Percentiles rank a stretch among this genome's conserved stretches.
Conservation (phyloP, 768 basidiomycete species). For the Pleurotus sapidus region DNA sequence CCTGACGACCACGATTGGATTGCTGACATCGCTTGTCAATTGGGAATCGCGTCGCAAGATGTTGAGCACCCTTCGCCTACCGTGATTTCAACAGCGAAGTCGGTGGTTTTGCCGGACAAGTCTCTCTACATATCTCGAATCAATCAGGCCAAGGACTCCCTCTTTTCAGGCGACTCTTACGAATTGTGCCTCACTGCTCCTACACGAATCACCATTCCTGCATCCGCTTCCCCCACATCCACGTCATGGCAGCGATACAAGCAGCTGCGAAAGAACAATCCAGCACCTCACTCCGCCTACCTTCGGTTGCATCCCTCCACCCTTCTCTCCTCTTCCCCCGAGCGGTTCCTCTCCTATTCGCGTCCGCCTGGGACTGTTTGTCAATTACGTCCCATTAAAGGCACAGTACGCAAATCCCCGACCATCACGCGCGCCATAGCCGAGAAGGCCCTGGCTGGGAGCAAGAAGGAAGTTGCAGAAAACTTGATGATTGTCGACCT, state of each 20-base stretch:
- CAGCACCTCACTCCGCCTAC: constrained; percentile 87
- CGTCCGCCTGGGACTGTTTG: constrained; percentile 61
- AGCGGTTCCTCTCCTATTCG: constrained; percentile 85
- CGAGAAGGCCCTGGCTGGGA: constrained; percentile 60
- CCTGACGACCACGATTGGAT: constrained; percentile 64
- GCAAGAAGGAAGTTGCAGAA: constrained; percentile 89
- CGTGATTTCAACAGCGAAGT: constrained; percentile 3
- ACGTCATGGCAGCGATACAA: constrained; percentile 78
- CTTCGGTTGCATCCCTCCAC: constrained; percentile 74
- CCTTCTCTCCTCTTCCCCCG: constrained; percentile 85
- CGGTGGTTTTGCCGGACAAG: constrained; percentile 54
- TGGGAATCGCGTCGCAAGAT: constrained; percentile 20
- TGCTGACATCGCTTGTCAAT: constrained; percentile 29
- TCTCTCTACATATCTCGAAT: constrained; percentile 67
- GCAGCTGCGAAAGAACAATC: constrained; percentile 68
- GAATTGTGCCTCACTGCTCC: constrained; percentile 88
- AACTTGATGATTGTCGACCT: constrained; percentile 99
- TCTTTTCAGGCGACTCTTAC: constrained; percentile 87
- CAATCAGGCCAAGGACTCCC: constrained; percentile 63
- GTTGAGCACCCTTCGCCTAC: constrained; percentile 5
- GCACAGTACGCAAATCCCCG: constrained; percentile 76
- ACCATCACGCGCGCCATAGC: constrained; percentile 61
- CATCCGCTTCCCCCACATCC: constrained; percentile 26
- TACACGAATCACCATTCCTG: constrained; percentile 52
- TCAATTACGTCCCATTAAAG: constrained; percentile 93